Evolutionary conservation across 441 rosid species (phyloP).

Genomic region (Kokia cookei): DNA sequence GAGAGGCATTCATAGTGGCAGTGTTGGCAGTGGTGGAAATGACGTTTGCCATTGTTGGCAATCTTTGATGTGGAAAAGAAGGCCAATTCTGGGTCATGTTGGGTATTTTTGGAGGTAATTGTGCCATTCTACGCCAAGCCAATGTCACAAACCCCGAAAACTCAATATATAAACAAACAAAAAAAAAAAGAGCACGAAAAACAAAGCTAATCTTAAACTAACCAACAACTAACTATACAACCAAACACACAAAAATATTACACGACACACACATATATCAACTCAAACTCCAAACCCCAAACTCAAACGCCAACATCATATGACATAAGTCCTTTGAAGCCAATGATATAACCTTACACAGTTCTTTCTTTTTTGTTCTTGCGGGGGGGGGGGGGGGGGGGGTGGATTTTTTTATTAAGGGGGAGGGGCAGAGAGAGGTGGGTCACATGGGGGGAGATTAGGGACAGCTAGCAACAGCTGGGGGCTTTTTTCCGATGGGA

Average conservation of each 20-base stretch:
- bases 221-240: background rate
- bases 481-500: conserved; percentile 21
- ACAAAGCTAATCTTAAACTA: conserved; percentile 2
- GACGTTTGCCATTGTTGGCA: conserved; percentile 9
- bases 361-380: too few species aligned
- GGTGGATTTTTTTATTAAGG: background rate
- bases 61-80: conserved; percentile 30
- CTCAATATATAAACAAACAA: background rate
- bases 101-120: conserved; percentile 51
- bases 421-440: conserved; percentile 7
- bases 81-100: conserved; percentile 38
- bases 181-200: background rate
- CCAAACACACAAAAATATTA: background rate
- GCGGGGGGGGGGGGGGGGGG: background rate
- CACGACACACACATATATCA: too few species aligned
- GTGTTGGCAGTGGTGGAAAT: background rate
- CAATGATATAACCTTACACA: background rate
- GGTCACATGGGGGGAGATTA: conserved; percentile 38
- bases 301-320: background rate
- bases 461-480: conserved; percentile 58
- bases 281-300: too few species aligned
- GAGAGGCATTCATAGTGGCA: background rate
- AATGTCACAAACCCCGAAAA: background rate
- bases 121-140: conserved; percentile 31
- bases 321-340: background rate